Base-by-base conservation (phyloP, 2,329 filamentous ascomycete species). In the Pestalotiopsis sp. region DNA sequence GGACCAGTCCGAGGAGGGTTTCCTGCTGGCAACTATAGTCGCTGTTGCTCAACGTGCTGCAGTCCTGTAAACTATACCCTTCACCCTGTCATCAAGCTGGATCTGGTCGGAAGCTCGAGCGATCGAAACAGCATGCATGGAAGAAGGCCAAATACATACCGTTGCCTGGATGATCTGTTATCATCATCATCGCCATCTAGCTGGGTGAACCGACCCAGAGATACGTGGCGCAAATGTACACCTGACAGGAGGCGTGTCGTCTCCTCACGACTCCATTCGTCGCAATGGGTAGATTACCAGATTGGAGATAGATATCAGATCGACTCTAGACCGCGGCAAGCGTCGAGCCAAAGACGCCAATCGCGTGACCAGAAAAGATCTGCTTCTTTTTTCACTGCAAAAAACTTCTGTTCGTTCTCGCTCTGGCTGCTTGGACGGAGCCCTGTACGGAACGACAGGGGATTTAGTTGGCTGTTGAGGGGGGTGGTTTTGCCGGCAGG, bases 401-500 rank as follows among this genome's bases (percentile, higher is more conserved):
- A 52, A 52, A 52, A 17, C 2, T 7, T 52, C 17, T 52, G 41
- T n/a, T 52, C 27, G 45, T 6, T 45, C 39, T 45, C 7, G 14
- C 39, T 45, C 27, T 25, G 25, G 25, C 25, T 25, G 25, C 25
- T 17, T 45, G 39, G 4, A 45, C 12, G 39, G 39, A 27, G 23
- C 13, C 11, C 57, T 59, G 57, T 59, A 36, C 14, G 27, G 60
- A 38, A 31, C 60, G 14, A 62, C 27, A 38, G 60, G 36, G 36
- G 60, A 12, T 13, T n/a, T 12, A 23, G 14, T 41, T 25, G 36
- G 63, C 52, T 49, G 27, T 13, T 17, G 59, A 27, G 20, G 59
- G 39, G 27, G 20, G 11, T 45, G n/a, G 9, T 64, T 65, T 65
- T 58, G 45, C 63, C 63, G 63, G 63, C 49, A n/a, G 52, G 45